Evolutionary conservation across 805 yeast species (phyloP).

Genomic region (Debaryomyces hansenii): DNA sequence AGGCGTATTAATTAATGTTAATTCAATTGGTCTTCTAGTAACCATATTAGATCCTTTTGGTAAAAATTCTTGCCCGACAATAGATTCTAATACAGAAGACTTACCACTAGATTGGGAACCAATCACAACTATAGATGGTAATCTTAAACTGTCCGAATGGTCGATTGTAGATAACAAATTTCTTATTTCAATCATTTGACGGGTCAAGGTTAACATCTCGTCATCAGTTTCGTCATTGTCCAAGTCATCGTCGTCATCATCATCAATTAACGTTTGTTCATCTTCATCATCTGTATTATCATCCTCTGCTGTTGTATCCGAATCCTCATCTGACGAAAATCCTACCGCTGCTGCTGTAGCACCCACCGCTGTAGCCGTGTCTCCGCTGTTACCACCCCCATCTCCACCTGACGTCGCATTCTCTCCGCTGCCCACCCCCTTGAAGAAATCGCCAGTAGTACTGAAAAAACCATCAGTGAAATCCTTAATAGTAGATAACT

Average conservation of each 20-base stretch:
- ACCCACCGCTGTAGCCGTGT: conserved; percentile 33
- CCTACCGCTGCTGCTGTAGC: conserved; percentile 55
- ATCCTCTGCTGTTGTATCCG: conserved; percentile 25
- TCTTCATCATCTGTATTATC: conserved; percentile 52
- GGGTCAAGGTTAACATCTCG: conserved; percentile 84
- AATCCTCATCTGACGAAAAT: conserved; percentile 31
- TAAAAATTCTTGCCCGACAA: conserved; percentile 96
- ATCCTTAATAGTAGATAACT: conserved; percentile 61
- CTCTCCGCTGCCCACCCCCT: conserved; percentile 23
- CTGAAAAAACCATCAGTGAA: conserved; percentile 56
- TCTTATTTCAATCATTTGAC: conserved; percentile 96
- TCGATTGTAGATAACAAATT: conserved; percentile 74
- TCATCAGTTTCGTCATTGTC: conserved; percentile 61
- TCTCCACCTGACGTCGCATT: conserved; percentile 26
- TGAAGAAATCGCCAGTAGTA: conserved; percentile 44
- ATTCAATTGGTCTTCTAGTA: conserved; percentile 94
- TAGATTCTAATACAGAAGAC: conserved; percentile 91
- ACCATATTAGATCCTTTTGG: conserved; percentile 99
- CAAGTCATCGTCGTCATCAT: conserved; percentile 46
- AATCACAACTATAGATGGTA: conserved; percentile 94
- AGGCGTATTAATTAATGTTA: conserved; percentile 89
- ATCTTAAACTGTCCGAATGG: conserved; percentile 69
- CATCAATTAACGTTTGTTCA: conserved; percentile 43
- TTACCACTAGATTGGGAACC: conserved; percentile 98
- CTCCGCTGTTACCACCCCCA: conserved; percentile 24